Evolutionary conservation across 1,284 basidiomycete genomes (phyloP).

Genomic region (Tylopilus orsonianus): DNA sequence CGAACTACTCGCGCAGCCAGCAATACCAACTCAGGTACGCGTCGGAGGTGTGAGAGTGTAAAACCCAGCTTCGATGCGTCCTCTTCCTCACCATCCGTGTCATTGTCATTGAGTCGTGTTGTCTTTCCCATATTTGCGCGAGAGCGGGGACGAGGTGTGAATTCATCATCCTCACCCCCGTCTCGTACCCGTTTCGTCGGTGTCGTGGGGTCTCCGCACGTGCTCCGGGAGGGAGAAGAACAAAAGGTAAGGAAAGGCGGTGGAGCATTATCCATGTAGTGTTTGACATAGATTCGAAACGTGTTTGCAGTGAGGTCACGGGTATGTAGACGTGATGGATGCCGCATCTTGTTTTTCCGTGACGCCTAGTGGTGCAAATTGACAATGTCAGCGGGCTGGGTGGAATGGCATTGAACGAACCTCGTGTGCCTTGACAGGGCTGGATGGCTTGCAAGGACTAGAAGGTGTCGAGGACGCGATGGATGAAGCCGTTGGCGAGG

Average conservation of each 20-base stretch:
- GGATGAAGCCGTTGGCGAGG: slow-evolving; percentile 24
- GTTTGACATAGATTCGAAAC: slow-evolving; percentile 72
- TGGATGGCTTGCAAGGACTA: slow-evolving; percentile 28
- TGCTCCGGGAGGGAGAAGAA: slow-evolving; percentile 5
- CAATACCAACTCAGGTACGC: slow-evolving; percentile 65
- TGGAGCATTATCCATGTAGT: slow-evolving; percentile 64
- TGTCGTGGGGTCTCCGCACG: slow-evolving; percentile 11
- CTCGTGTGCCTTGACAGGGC: slow-evolving; percentile 14
- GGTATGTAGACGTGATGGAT: slow-evolving; percentile 64
- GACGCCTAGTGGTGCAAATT: slow-evolving; percentile 1
- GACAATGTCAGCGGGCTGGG: neutral
- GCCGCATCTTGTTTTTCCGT: slow-evolving; percentile 50
- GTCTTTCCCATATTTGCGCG: neutral
- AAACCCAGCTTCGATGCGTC: slow-evolving; percentile 45
- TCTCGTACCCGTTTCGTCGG: slow-evolving; percentile 24
- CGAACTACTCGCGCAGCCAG: slow-evolving; percentile 62
- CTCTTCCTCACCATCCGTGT: neutral
- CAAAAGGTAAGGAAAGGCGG: slow-evolving; percentile 1
- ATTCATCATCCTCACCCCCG: slow-evolving; percentile 2
- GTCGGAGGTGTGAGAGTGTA: slow-evolving; percentile 69
- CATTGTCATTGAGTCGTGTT: neutral
- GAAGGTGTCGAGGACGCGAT: slow-evolving; percentile 31
- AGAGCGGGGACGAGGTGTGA: slow-evolving; percentile 19
- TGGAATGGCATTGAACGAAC: slow-evolving; percentile 10
- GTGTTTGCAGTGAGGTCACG: slow-evolving; percentile 64